Percentiles rank a stretch among this genome's conserved stretches.
Conservation (phyloP, 2,329 filamentous ascomycete genomes). For the Paecilomyces sp. region DNA sequence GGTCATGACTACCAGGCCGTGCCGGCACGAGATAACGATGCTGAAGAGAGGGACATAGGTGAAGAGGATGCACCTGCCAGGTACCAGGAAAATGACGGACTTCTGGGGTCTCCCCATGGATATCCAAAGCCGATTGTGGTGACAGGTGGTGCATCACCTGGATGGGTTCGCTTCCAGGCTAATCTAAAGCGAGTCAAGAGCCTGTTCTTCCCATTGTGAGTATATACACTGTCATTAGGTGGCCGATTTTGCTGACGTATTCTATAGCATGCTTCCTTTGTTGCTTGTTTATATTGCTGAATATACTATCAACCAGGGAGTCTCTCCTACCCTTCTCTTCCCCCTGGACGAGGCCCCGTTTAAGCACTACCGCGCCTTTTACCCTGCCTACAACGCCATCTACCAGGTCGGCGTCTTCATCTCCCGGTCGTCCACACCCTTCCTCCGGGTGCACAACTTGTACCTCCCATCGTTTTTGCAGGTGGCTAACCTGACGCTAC, state of each 20-base stretch:
- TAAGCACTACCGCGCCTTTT: slow-evolving; percentile 74
- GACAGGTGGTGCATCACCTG: slow-evolving; percentile 6
- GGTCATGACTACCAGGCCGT: slow-evolving; percentile 50
- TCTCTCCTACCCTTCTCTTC: slow-evolving; percentile 83
- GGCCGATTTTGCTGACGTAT: slow-evolving; percentile 2
- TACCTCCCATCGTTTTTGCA: slow-evolving; percentile 81
- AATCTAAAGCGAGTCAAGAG: slow-evolving; percentile 59
- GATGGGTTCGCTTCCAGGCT: slow-evolving; percentile 34
- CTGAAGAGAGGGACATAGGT: slow-evolving; percentile 24
- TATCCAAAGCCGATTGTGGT: slow-evolving; percentile 12
- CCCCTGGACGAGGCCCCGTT: slow-evolving; percentile 72
- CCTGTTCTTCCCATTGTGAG: slow-evolving; percentile 65
- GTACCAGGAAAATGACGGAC: slow-evolving; percentile 12
- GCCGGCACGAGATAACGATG: slow-evolving; percentile 33
- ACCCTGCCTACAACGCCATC: slow-evolving; percentile 88
- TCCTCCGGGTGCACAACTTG: slow-evolving; percentile 70
- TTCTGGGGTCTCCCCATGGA: slow-evolving; percentile 17
- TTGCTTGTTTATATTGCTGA: slow-evolving; percentile 91
- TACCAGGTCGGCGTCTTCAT: slow-evolving; percentile 96
- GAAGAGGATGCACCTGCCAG: slow-evolving; percentile 9
- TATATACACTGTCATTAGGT: slow-evolving; percentile 3
- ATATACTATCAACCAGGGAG: slow-evolving; percentile 96
- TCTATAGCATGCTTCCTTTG: slow-evolving; percentile 70
- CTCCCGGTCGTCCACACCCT: slow-evolving; percentile 83
- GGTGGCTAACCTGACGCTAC: slow-evolving; percentile 64